Conservation (phyloP, 2,329 filamentous ascomycete genomes). For the Pleochaeta shiraiana region DNA sequence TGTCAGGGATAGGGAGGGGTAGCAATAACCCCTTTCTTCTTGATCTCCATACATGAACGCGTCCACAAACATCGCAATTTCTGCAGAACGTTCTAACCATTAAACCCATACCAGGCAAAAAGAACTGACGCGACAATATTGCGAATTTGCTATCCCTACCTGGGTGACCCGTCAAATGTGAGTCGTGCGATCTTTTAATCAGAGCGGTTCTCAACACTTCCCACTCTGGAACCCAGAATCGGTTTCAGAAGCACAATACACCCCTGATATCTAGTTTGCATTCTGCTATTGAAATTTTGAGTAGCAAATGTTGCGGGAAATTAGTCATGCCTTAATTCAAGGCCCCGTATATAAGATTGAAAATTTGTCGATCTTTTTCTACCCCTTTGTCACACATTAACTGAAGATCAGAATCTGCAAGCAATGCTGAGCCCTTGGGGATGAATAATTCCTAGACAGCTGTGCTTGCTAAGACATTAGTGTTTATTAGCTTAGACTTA, state of each 20-base stretch:
- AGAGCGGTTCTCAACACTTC: not conserved
- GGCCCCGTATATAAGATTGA: not conserved
- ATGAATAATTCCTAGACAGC: not conserved
- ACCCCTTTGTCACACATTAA: not conserved
- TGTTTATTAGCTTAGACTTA: not conserved
- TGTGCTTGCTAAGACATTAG: not conserved
- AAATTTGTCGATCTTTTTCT: not conserved
- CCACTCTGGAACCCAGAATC: not conserved
- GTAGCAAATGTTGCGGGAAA: not conserved
- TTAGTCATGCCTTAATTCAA: not conserved
- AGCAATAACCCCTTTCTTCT: not conserved
- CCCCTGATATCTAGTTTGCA: not conserved
- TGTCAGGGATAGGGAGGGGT: not conserved
- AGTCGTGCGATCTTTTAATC: not conserved
- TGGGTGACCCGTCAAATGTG: not conserved
- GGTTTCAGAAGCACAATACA: not conserved
- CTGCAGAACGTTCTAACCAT: constrained; percentile 2
- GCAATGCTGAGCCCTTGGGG: not conserved
- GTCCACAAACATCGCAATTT: constrained; percentile 1
- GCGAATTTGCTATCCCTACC: not conserved
- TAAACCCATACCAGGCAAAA: not conserved
- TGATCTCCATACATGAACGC: not conserved
- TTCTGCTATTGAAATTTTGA: not conserved
- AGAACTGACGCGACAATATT: not conserved
- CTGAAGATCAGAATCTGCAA: not conserved